Percentiles rank a stretch among this genome's conserved stretches.
Evolutionary conservation across 1,284 basidiomycete species (phyloP).

Genomic region (Apiotrichum siamense): DNA sequence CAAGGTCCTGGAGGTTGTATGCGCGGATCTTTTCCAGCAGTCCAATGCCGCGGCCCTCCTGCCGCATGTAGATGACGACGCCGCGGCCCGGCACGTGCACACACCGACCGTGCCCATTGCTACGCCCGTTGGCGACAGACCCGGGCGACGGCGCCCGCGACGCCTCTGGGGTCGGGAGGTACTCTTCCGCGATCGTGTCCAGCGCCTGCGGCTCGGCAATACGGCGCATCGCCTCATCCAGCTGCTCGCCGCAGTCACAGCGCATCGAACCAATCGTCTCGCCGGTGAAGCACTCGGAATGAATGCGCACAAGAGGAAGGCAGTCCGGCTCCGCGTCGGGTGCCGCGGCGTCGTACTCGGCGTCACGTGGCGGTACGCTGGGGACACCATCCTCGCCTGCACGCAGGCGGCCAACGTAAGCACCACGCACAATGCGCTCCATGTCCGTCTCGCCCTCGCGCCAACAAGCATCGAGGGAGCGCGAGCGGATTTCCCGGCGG

Average conservation of each 20-base stretch:
- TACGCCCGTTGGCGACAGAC: not conserved
- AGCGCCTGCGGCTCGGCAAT: conserved; percentile 66
- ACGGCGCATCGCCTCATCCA: conserved; percentile 90
- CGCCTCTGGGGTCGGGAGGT: conserved; percentile 36
- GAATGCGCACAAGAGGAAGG: conserved; percentile 84
- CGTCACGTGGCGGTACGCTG: conserved; percentile 17
- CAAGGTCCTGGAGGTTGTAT: conserved; percentile 97
- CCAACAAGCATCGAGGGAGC: conserved; percentile 80
- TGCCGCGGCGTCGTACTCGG: conserved; percentile 8
- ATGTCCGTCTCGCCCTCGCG: conserved; percentile 78
- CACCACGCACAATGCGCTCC: conserved; percentile 88
- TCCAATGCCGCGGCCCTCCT: conserved; percentile 98
- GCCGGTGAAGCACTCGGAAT: conserved; percentile 98
- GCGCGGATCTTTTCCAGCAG: conserved; percentile 92
- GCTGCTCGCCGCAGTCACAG: conserved; percentile 97
- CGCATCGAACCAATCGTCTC: conserved; percentile 98
- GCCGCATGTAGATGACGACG: conserved; percentile 93
- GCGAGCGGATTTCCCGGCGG: conserved; percentile 63
- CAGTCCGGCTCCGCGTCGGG: conserved; percentile 26
- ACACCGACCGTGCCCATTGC: no score
- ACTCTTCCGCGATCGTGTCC: conserved; percentile 40
- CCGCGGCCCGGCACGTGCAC: conserved; percentile 63
- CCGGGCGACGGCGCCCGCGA: conserved; percentile 31
- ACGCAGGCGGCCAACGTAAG: conserved; percentile 75
- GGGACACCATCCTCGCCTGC: conserved; percentile 31